Conservation (phyloP, 306 rosid genomes). For the Rubus idaeus region DNA sequence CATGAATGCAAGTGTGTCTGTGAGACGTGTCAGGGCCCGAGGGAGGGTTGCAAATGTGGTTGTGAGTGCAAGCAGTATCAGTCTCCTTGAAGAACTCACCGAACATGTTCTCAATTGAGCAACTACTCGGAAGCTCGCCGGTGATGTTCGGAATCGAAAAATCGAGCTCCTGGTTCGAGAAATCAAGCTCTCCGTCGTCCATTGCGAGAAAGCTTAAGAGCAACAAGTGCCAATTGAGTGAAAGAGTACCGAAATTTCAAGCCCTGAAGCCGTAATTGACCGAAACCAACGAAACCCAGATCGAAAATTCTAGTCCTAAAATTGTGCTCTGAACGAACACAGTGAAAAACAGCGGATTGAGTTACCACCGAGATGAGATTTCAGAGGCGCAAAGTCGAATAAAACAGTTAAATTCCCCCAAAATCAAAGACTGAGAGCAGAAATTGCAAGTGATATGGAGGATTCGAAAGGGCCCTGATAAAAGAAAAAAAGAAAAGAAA, state of each 20-base stretch:
- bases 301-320: background rate
- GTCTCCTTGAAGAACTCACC: conserved; percentile 74
- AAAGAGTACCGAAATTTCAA: background rate
- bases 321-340: background rate
- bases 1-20: conserved; percentile 94
- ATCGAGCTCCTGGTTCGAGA: conserved; percentile 59
- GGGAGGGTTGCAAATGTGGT: conserved; percentile 98
- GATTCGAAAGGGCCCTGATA: conserved; percentile 1
- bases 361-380: conserved; percentile 3
- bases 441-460: background rate
- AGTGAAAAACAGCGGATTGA: background rate
- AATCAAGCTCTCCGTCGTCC: conserved; percentile 94
- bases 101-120: conserved; percentile 86
- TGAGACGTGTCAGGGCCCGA: conserved; percentile 83
- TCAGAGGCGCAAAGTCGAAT: background rate
- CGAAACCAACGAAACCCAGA: conserved; percentile 13
- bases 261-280: background rate
- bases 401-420: background rate
- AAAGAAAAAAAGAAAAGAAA: too few species aligned
- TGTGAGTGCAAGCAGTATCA: conserved; percentile 80
- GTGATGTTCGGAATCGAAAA: conserved; percentile 63
- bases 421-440: background rate
- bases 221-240: conserved; percentile 11
- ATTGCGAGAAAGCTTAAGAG: conserved; percentile 24
- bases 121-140: conserved; percentile 59